A percentile compares a stretch with the other conserved stretches of the same genome.
These are phyloP conservation scores for Xylaria sp. DNA, from an alignment of 2,329 filamentous ascomycete genomes.

Conservation along the genomic window DNA sequence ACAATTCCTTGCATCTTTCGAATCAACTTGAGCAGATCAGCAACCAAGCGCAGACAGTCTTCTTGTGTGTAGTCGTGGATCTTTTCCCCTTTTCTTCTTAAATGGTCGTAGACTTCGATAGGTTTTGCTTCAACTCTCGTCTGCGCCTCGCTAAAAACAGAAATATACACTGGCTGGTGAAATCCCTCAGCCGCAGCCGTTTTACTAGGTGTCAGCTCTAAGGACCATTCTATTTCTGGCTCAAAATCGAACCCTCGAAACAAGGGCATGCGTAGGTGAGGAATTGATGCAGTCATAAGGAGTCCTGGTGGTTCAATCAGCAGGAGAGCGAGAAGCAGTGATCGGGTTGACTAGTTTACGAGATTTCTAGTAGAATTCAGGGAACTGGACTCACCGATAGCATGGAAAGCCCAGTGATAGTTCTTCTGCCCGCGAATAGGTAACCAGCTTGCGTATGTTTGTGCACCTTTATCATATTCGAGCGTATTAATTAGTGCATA, in stretches of 20 bases:
- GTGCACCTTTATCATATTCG: neutral
- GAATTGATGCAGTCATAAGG: constrained; percentile 19
- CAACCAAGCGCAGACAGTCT: neutral
- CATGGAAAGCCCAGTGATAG: neutral
- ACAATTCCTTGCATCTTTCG: neutral
- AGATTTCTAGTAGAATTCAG: too few relatives aligned
- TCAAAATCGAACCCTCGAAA: too few relatives aligned
- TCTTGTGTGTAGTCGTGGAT: neutral
- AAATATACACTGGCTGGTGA: neutral
- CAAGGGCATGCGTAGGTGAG: neutral
- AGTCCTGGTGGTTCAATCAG: constrained; percentile 10
- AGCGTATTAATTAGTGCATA: neutral
- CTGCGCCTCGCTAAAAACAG: accelerated
- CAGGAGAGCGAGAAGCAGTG: neutral
- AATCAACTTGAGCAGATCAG: neutral
- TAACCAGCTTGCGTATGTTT: neutral
- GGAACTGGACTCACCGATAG: constrained; percentile 2
- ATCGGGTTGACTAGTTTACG: too few relatives aligned
- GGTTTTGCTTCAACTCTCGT: accelerated
- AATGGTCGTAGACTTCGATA: neutral
- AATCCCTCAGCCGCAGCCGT: neutral
- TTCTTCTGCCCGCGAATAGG: neutral
- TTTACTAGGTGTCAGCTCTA: neutral
- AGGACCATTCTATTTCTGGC: neutral
- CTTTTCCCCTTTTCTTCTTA: neutral